phyloP scores from a whole-genome alignment of 1,284 basidiomycete genomes.

The Phenoliferia sp. region DNA sequence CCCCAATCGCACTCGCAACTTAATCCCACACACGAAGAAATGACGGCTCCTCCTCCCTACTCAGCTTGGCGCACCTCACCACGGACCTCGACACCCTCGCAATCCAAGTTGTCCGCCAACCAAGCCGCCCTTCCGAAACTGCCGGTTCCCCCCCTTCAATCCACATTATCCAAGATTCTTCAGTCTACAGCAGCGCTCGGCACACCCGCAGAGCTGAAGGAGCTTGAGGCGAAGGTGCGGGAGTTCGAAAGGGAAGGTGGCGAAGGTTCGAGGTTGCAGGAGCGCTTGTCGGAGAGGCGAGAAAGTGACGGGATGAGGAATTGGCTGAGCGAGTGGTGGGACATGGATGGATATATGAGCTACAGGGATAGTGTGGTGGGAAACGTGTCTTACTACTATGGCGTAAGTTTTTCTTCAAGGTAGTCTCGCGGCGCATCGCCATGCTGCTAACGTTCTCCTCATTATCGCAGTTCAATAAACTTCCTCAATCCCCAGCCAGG shows the following conservation, averaged over 20 bases:
- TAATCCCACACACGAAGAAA: too few species aligned
- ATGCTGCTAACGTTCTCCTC: too few species aligned
- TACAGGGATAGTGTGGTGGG: slow-evolving; percentile 36
- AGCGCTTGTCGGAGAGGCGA: slow-evolving; percentile 21
- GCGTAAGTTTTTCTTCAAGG: slow-evolving; percentile 1
- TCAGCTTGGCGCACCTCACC: slow-evolving; percentile 30
- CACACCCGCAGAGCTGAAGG: slow-evolving; percentile 5
- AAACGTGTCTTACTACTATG: slow-evolving; percentile 34
- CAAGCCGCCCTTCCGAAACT: slow-evolving; percentile 29
- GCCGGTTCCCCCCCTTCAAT: slow-evolving; percentile 29
- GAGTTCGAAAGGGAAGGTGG: slow-evolving; percentile 24
- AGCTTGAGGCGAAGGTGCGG: slow-evolving; percentile 20
- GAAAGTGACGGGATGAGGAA: slow-evolving; percentile 21
- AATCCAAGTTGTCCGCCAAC: slow-evolving; percentile 22
- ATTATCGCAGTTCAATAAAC: slow-evolving; percentile 32
- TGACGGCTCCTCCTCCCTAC: slow-evolving; percentile 20
- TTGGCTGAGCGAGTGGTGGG: slow-evolving; percentile 38
- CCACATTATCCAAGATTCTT: slow-evolving; percentile 27
- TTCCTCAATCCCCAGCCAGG: slow-evolving; percentile 27
- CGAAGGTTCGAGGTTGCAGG: slow-evolving; percentile 22
- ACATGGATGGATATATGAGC: slow-evolving; percentile 35
- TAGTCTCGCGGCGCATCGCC: neutral
- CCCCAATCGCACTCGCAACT: too few species aligned
- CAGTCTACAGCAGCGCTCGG: slow-evolving; percentile 24
- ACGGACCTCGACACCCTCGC: slow-evolving; percentile 14